Percentiles rank a stretch among this genome's conserved stretches.
Evolutionary conservation across 768 basidiomycete genomes (phyloP).

Genomic region (Termitomyces sp.): DNA sequence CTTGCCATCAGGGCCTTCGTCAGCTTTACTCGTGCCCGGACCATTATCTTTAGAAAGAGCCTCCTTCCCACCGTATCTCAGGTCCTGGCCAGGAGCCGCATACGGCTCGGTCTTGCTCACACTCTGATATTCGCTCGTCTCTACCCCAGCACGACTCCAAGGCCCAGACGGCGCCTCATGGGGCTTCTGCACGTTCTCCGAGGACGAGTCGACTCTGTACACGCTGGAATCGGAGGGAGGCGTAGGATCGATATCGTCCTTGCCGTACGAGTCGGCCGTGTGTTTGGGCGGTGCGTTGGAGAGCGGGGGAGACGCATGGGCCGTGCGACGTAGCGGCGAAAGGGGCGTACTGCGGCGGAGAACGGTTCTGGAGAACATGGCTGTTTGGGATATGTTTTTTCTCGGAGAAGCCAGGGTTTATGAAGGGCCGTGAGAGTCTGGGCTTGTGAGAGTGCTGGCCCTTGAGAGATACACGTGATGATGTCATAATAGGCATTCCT

Average conservation of each 20-base stretch:
- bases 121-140: conserved; percentile 29
- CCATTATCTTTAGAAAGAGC: conserved; percentile 25
- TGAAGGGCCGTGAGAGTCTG: not conserved
- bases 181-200: conserved; percentile 39
- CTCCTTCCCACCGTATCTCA: conserved; percentile 21
- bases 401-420: not conserved
- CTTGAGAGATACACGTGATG: conserved; percentile 16
- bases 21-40: conserved; percentile 23
- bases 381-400: not conserved
- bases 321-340: conserved; percentile 3
- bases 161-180: conserved; percentile 42
- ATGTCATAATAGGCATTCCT: not conserved
- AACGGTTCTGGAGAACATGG: conserved; percentile 9
- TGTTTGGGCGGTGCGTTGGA: conserved; percentile 14
- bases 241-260: conserved; percentile 43
- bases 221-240: conserved; percentile 34
- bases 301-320: conserved; percentile 2
- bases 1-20: conserved; percentile 32
- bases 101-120: conserved; percentile 28
- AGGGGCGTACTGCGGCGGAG: conserved; percentile 1
- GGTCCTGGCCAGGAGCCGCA: conserved; percentile 22
- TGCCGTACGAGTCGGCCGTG: conserved; percentile 37
- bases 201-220: conserved; percentile 40
- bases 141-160: conserved; percentile 35
- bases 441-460: too few relatives aligned